phyloP scores from a whole-genome alignment of 2,329 filamentous ascomycete species.

The Domatiomyces catenatus region DNA sequence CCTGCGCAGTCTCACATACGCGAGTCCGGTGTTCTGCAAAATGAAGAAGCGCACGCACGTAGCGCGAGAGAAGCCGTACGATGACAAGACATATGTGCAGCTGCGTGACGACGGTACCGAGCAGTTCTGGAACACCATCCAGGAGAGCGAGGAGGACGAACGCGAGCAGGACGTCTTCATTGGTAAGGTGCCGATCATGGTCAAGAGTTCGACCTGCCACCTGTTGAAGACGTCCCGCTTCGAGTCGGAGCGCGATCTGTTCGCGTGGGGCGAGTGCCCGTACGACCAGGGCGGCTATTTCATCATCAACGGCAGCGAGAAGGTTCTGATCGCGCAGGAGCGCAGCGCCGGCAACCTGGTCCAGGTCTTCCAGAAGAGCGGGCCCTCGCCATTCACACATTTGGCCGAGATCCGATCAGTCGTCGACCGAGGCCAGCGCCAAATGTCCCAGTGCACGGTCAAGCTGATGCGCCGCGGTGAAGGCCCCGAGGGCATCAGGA shows the following conservation, averaged over 20 bases:
- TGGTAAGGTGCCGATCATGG: slow-evolving; percentile 92
- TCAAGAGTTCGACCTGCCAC: slow-evolving; percentile 92
- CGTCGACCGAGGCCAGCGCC: slow-evolving; percentile 83
- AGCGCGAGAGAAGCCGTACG: slow-evolving; percentile 59
- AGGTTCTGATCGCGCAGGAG: slow-evolving; percentile 95
- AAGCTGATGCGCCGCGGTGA: slow-evolving; percentile 82
- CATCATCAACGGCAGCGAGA: slow-evolving; percentile 97
- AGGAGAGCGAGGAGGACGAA: slow-evolving; percentile 35
- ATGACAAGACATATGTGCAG: slow-evolving; percentile 40
- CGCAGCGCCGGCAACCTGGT: slow-evolving; percentile 96
- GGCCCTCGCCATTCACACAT: slow-evolving; percentile 81
- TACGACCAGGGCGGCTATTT: slow-evolving; percentile 99
- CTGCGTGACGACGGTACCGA: slow-evolving; percentile 27
- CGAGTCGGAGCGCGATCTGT: slow-evolving; percentile 62
- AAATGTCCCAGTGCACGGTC: slow-evolving; percentile 84
- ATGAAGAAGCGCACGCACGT: slow-evolving; percentile 74
- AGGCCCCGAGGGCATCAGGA: slow-evolving; percentile 34
- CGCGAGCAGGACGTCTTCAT: slow-evolving; percentile 69
- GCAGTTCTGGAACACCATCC: slow-evolving; percentile 17
- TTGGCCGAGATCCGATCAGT: slow-evolving; percentile 93
- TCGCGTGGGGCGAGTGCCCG: slow-evolving; percentile 86
- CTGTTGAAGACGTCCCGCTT: slow-evolving; percentile 43
- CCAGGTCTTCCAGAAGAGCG: slow-evolving; percentile 95
- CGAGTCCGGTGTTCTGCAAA: slow-evolving; percentile 75
- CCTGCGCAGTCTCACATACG: slow-evolving; percentile 88